Percentiles rank a stretch among this genome's conserved stretches.
Conservation (phyloP, 2,329 filamentous ascomycete genomes). For the Tetracladium maxilliforme region DNA sequence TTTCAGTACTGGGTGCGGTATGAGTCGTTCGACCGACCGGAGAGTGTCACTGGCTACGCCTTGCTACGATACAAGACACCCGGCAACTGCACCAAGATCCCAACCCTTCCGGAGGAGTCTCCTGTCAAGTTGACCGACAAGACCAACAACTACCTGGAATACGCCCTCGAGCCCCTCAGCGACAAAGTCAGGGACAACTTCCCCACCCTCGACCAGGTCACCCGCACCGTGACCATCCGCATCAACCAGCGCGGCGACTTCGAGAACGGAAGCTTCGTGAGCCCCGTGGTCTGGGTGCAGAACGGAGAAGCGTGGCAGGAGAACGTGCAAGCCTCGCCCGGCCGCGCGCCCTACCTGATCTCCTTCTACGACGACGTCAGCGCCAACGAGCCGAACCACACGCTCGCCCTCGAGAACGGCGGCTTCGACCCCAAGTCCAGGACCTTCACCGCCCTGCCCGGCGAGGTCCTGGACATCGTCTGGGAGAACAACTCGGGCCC, state of each 20-base stretch:
- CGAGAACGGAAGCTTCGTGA: conserved; percentile 5
- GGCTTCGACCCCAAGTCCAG: conserved; percentile 25
- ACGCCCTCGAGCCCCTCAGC: conserved; percentile 13
- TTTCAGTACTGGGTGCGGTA: conserved; percentile 24
- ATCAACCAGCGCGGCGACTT: conserved; percentile 11
- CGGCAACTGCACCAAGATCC: conserved; percentile 4
- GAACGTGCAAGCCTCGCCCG: conserved; percentile 18
- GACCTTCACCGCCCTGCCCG: conserved; percentile 25
- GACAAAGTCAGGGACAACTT: conserved; percentile 7
- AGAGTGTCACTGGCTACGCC: conserved; percentile 21
- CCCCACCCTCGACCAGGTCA: conserved; percentile 17
- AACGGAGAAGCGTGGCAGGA: too few species aligned
- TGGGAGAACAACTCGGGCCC: conserved; percentile 23
- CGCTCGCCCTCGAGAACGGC: conserved; percentile 20
- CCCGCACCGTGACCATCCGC: conserved; percentile 18
- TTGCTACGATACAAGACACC: conserved; percentile 25
- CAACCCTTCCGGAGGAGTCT: conserved; percentile 7
- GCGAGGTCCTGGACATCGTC: conserved; percentile 30
- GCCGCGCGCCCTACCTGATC: conserved; percentile 25
- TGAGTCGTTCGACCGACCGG: conserved; percentile 25
- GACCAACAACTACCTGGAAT: conserved; percentile 14
- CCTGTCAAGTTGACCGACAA: conserved; percentile 10
- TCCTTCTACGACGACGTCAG: conserved; percentile 23
- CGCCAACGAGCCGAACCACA: conserved; percentile 22
- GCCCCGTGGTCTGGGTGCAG: too few species aligned